Conservation (phyloP, 2,329 filamentous ascomycete genomes). For the Calonectria hawksworthii region DNA sequence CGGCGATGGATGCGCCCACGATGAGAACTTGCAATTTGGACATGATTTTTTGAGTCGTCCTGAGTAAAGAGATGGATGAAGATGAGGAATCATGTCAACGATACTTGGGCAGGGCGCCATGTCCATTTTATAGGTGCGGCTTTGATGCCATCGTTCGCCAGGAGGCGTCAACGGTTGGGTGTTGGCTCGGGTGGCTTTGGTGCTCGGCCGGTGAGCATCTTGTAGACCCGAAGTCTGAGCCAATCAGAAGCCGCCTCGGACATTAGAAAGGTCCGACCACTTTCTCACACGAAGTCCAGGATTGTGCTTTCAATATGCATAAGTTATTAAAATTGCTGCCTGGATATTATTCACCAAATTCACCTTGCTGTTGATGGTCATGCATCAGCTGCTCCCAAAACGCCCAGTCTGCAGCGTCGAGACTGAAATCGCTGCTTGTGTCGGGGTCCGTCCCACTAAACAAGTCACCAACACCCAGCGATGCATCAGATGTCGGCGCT, state of each 20-base stretch:
- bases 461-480: slow-evolving; percentile 6
- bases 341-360: not conserved
- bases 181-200: slow-evolving; percentile 3
- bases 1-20: slow-evolving; percentile 50
- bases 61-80: too few relatives aligned
- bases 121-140: not conserved
- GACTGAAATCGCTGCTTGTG: slow-evolving; percentile 29
- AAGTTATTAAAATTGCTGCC: not conserved
- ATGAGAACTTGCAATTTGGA: slow-evolving; percentile 44
- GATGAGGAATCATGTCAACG: not conserved
- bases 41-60: slow-evolving; percentile 20
- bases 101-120: too few relatives aligned
- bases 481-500: not conserved
- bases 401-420: slow-evolving; percentile 41
- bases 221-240: slow-evolving; percentile 9
- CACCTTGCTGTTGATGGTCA: not conserved
- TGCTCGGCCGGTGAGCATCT: not conserved
- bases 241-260: slow-evolving; percentile 12
- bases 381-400: slow-evolving; percentile 45
- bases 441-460: not conserved
- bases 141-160: not conserved
- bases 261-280: not conserved
- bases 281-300: not conserved
- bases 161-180: not conserved
- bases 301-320: not conserved